These are phyloP conservation scores for Phytophthora meadii DNA, from an alignment of 352 stramenopile genomes.

Conservation along the genomic window DNA sequence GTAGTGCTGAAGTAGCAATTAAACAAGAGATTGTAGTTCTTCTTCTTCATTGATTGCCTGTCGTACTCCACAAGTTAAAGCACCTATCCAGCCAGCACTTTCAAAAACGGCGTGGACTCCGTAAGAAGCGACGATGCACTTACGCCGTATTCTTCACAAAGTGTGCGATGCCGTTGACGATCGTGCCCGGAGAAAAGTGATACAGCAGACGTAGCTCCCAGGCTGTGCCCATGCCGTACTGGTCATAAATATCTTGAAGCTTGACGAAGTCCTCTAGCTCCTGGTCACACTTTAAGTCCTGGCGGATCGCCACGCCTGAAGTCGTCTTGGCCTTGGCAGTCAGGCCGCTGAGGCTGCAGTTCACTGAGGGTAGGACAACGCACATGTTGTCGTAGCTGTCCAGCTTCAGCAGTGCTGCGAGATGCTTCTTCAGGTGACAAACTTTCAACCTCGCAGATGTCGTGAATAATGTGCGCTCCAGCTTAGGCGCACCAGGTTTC, in stretches of 20 bases:
- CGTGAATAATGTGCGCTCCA: slow-evolving; percentile 65
- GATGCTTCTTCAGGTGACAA: slow-evolving; percentile 74
- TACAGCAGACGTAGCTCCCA: slow-evolving; percentile 81
- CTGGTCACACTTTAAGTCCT: slow-evolving; percentile 78
- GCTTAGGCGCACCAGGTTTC: slow-evolving; percentile 28
- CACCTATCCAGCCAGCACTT: slow-evolving; percentile 1
- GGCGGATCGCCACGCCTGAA: slow-evolving; percentile 42
- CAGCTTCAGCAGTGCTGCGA: slow-evolving; percentile 59
- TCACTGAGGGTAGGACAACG: slow-evolving; percentile 64
- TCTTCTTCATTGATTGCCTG: too few relatives aligned
- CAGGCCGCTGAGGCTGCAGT: slow-evolving; percentile 61
- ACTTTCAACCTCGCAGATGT: slow-evolving; percentile 77
- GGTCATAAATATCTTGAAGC: slow-evolving; percentile 84
- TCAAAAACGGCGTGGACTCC: slow-evolving; percentile 22
- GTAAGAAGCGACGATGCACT: not conserved
- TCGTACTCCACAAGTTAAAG: not conserved
- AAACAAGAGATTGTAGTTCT: too few relatives aligned
- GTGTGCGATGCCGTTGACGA: slow-evolving; percentile 72
- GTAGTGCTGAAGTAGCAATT: not conserved
- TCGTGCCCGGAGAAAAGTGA: slow-evolving; percentile 76
- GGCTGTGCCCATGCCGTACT: slow-evolving; percentile 72
- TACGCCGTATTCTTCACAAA: slow-evolving; percentile 47
- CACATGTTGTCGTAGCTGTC: slow-evolving; percentile 53
- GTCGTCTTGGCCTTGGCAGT: slow-evolving; percentile 23
- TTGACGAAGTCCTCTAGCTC: slow-evolving; percentile 75